Base-by-base conservation (phyloP, 2,329 filamentous ascomycete species). In the Stagonosporopsis rhizophila region DNA sequence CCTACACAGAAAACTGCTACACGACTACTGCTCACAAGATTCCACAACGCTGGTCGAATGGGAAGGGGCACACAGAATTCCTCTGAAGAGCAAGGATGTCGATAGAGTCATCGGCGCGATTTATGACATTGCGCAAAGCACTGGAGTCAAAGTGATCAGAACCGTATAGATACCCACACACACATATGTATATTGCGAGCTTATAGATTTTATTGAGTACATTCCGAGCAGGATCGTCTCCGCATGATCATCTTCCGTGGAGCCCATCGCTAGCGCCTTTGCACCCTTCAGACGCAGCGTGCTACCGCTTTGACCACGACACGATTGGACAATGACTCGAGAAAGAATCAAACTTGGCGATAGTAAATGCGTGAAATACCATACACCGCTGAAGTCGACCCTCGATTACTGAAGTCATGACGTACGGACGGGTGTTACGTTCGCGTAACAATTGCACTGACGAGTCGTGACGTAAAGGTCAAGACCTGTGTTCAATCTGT, bases 21-120 rank as follows among this genome's bases (percentile, higher is more conserved):
- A 83, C 8, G 74, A 83, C 47, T 92, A 88, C 70, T 90, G 86
- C 68, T 79, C 85, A 45, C 68, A 78, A 9, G 81, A 79, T 0
- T 84, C 77, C 2, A 77, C 82, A 6, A 80, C 75, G 35, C 59
- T 92, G 41, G 72, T 93, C 1, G 87, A 92, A 72, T 93, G 90
- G 90, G 83, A 90, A 54, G 90, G 89, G 0, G 82, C 81, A 1
- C 90, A 94, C 71, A 78, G 90, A 6, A 79, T 94, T 44, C 88
- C 89, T 2, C 82, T 93, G 56, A 90, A 89, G 78, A 79, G 77
- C 20, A 77, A 74, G 27, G 89, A 92, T 73, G 88, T 92, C 3
- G 79, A 84, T 44, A 78, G 74, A 9, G 77, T 90, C 11, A 78
- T 83, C 11, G 73, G 78, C 11, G 79, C 81, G 44, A 83, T 87